Evolutionary conservation across 2,329 filamentous ascomycete species (phyloP), one percentile per base, ranked within the genome.

Genomic region (Penicillium janthinellum): DNA sequence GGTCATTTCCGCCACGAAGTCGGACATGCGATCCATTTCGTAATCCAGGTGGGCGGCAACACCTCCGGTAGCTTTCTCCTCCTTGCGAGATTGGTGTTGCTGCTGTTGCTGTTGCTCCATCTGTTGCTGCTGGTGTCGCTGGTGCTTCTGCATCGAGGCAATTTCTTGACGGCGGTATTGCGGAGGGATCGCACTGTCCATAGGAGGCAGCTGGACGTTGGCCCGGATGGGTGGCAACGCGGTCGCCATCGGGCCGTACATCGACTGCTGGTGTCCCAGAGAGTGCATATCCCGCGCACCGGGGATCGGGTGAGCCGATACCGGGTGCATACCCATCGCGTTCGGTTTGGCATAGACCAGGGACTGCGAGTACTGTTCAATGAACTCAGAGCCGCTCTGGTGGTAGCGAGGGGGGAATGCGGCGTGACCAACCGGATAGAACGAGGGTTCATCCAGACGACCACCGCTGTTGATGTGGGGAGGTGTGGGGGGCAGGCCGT

Each of bases 1-100:
- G 62, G 92, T 88, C 87, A 94, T 96, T 74, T 96, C 91, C 64
- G 91, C 89, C 74, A 96, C 92, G 78, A 96, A 97, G 75, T 96
- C 92, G 64, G 92, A 90, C 93, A 96, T 97, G 77, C 90, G 83
- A 75, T 96, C 92, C 87, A 96, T 94, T 78, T 96, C 92, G 77
- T 97, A 97, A 82, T 96, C 93, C 78, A 97, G 86, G 79, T 96
- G 90, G 71, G 92, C 92, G 70, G 93, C 95, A 41, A 97, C 93
- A 70, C 93, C 93, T 75, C 93, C 92, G 57, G 85, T 85, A n/a
- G 85, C 79, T 75, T 88, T 88, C 67, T 88, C 86, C 68, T 88
- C 86, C 75, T 88, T 88, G 28, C 71, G 74, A 31, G 61, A 71
- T 54, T 75, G 70, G 58, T 77, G 74, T 37, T 65, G 68, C 52